phyloP scores from a whole-genome alignment of 202 grass and related monocot genomes.

The Dendrocalamus latiflorus region DNA sequence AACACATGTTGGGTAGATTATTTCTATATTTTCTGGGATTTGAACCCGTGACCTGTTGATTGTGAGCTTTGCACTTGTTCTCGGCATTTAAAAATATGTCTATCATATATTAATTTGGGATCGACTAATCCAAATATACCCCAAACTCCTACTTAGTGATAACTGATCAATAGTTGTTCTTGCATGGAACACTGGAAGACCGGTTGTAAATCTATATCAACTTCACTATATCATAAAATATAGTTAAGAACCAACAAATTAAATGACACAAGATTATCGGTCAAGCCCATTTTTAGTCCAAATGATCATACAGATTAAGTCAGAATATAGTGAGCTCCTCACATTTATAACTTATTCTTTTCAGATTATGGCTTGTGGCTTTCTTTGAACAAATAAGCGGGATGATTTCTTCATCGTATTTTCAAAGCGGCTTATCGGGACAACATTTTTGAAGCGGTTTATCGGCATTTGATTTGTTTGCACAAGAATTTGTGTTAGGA shows the following conservation, averaged over 20 bases:
- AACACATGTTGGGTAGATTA: too few species aligned
- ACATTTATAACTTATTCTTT: too few species aligned
- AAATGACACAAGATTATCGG: background rate
- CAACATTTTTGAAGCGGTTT: too few species aligned
- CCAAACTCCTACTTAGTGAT: background rate
- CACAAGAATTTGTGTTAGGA: accelerated
- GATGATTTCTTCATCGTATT: too few species aligned
- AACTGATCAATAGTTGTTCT: background rate
- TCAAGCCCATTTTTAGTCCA: background rate
- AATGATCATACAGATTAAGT: background rate
- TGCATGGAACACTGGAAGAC: background rate
- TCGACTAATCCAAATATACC: background rate
- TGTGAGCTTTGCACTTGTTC: too few species aligned
- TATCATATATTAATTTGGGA: background rate
- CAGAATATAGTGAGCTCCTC: background rate
- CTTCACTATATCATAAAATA: background rate
- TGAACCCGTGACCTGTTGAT: too few species aligned
- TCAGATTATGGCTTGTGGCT: too few species aligned
- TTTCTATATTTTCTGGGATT: too few species aligned
- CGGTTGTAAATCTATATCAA: background rate
- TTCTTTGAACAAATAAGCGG: too few species aligned
- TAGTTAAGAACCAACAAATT: background rate
- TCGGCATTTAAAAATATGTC: background rate
- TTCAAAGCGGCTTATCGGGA: too few species aligned
- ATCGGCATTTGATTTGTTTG: too few species aligned